Evolutionary conservation across 495 filamentous ascomycete genomes (phyloP), one percentile per base, ranked within the genome.

Genomic region (Paragyromitra xinjiangensis): DNA sequence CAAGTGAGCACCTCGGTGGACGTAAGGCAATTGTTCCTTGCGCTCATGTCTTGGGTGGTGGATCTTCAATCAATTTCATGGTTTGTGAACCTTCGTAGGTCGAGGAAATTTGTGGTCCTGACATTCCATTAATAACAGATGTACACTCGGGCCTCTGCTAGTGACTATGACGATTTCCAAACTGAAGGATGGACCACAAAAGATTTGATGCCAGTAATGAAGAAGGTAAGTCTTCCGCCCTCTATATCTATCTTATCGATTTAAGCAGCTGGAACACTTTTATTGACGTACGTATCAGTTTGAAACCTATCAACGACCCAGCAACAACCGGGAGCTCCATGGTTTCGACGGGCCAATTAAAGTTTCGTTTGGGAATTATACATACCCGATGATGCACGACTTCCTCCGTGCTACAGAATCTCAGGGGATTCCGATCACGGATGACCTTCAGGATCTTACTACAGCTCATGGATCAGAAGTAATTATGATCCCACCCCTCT

Each of bases 81-180:
- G 90, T 91, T 85, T 51, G 82, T 72, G 64, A 68, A 51, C 62
- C 7, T 48, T 12, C 0, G 37, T 48, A 62, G 39, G 7, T 51
- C 19, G 29, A 19, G 37, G 24, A 29, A 56, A 16, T 65, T 19
- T 62, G 1, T 42, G 3, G 12, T 66, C 29, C 56, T 69, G 1
- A 69, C 19, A 6, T 42, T n/a, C 70, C 78, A 48, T 81, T 37
- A 0, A 5, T n/a, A 12, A 0, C 55, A 92, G 91, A 95, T 94
- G 92, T 95, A 94, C 85, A 94, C 92, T 51, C 86, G 92, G 66
- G 92, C 92, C n/a, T 92, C 89, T 3, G 91, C 91, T 14, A 92
- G 90, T 0, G 93, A 94, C 82, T 94, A 94, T 73, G 93, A 95
- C 81, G 92, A 94, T 83, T 95, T 93, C 82, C 89, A 93, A 73